Evolutionary conservation across 768 basidiomycete species (phyloP).

Genomic region (Lactifluus echinatus): DNA sequence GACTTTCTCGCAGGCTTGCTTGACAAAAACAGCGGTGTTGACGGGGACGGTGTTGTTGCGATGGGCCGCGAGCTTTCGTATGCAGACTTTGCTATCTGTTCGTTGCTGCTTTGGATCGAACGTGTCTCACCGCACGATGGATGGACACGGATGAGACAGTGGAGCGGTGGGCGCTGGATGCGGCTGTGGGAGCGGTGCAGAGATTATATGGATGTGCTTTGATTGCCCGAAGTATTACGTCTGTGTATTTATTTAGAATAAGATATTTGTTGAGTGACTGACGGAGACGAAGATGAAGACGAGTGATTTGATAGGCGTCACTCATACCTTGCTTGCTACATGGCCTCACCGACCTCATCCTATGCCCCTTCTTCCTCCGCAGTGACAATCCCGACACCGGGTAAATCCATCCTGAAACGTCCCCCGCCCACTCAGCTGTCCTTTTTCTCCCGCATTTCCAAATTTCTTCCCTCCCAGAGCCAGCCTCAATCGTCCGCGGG

Average conservation of each 20-base stretch:
- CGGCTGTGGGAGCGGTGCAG: constrained; percentile 53
- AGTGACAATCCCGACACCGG: constrained; percentile 69
- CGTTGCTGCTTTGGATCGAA: constrained; percentile 68
- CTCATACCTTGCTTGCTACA: constrained; percentile 12
- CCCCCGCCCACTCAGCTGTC: constrained; percentile 61
- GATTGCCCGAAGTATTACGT: constrained; percentile 2
- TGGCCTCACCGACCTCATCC: constrained; percentile 36
- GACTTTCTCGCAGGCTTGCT: constrained; percentile 53
- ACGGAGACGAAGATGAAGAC: too few species aligned
- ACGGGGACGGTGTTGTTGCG: constrained; percentile 54
- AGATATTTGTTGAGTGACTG: background rate
- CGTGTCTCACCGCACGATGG: constrained; percentile 64
- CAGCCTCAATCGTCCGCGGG: constrained; percentile 22
- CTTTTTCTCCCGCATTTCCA: constrained; percentile 65
- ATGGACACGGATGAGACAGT: constrained; percentile 58
- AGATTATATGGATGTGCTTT: constrained; percentile 61
- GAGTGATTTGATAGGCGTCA: constrained; percentile 7
- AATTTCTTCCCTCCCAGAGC: constrained; percentile 56
- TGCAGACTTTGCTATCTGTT: constrained; percentile 66
- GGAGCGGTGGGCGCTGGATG: constrained; percentile 64
- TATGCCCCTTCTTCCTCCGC: constrained; percentile 70
- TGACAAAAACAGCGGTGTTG: constrained; percentile 54
- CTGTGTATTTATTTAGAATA: background rate
- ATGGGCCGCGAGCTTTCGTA: constrained; percentile 62
- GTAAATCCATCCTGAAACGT: constrained; percentile 74